A percentile compares a stretch with the other conserved stretches of the same genome.
These are phyloP conservation scores for Laguncularia racemosa DNA, from an alignment of 345 rosid species.

Conservation along the genomic window DNA sequence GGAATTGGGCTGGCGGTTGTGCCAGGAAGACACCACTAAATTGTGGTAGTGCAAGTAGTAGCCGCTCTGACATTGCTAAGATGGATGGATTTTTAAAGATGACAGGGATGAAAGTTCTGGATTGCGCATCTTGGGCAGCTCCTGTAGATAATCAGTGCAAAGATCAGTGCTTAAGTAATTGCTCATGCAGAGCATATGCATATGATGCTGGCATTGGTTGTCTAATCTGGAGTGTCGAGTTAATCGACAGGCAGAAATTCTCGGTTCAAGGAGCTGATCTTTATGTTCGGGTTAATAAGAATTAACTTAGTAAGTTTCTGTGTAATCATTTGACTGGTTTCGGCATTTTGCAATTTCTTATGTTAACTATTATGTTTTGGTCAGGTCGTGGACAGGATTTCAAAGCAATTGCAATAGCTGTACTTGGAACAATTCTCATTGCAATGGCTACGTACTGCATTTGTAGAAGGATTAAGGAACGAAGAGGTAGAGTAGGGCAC, in stretches of 20 bases:
- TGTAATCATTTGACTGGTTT: not conserved
- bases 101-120: constrained; percentile 10
- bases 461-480: no score
- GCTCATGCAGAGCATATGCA: constrained; percentile 22
- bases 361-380: no score
- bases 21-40: constrained; percentile 12
- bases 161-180: constrained; percentile 19
- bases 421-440: no score
- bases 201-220: constrained; percentile 19
- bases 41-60: no score
- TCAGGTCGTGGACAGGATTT: not conserved
- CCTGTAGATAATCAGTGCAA: constrained; percentile 9
- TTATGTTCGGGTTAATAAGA: constrained; percentile 8
- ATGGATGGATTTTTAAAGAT: constrained; percentile 1
- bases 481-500: no score
- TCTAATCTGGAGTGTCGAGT: constrained; percentile 12
- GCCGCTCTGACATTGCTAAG: not conserved
- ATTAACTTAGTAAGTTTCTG: constrained; percentile 12
- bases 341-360: not conserved
- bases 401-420: not conserved
- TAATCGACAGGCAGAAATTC: constrained; percentile 10
- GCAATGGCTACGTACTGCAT: no score
- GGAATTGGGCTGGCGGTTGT: constrained; percentile 26
- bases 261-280: constrained; percentile 9
- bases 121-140: constrained; percentile 9